A percentile compares a stretch with the other conserved stretches of the same genome.
Conservation (phyloP, 441 rosid species). For the Bruguiera hainesii region DNA sequence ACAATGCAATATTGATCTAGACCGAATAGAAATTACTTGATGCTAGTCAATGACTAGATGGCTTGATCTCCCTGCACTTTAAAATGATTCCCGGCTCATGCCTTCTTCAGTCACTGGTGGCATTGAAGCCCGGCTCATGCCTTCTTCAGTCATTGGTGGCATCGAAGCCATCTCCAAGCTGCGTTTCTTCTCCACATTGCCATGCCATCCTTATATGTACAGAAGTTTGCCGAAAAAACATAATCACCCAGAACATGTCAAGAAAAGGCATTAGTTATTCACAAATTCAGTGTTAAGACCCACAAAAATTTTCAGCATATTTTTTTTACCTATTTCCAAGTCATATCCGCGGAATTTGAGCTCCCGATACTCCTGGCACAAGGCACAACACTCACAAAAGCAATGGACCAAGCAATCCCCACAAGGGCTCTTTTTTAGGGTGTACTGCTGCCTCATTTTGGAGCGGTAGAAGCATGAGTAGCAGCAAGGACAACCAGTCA, state of each 20-base stretch:
- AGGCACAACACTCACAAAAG: conserved; percentile 43
- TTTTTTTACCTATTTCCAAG: conserved; percentile 29
- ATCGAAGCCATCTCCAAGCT: conserved; percentile 35
- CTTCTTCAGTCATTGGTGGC: conserved; percentile 39
- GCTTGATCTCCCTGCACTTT: not conserved
- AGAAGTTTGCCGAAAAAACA: not conserved
- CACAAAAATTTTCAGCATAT: not conserved
- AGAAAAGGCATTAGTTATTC: not conserved
- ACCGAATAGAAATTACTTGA: not conserved
- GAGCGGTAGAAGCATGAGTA: conserved; percentile 46
- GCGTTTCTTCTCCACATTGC: conserved; percentile 56
- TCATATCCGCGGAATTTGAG: conserved; percentile 41
- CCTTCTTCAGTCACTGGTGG: conserved; percentile 43
- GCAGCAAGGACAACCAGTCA: conserved; percentile 37
- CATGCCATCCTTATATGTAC: conserved; percentile 57
- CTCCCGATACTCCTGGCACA: conserved; percentile 58
- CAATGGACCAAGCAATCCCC: conserved; percentile 50
- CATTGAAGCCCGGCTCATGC: conserved; percentile 47
- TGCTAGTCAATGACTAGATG: too few relatives aligned
- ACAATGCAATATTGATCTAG: too few relatives aligned
- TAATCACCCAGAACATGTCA: not conserved
- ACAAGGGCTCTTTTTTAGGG: conserved; percentile 36
- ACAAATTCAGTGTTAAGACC: not conserved
- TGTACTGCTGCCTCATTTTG: conserved; percentile 46
- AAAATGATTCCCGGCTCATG: conserved; percentile 34